phyloP scores from a whole-genome alignment of 140 eudicot genomes.

The Flaveria floridana region DNA sequence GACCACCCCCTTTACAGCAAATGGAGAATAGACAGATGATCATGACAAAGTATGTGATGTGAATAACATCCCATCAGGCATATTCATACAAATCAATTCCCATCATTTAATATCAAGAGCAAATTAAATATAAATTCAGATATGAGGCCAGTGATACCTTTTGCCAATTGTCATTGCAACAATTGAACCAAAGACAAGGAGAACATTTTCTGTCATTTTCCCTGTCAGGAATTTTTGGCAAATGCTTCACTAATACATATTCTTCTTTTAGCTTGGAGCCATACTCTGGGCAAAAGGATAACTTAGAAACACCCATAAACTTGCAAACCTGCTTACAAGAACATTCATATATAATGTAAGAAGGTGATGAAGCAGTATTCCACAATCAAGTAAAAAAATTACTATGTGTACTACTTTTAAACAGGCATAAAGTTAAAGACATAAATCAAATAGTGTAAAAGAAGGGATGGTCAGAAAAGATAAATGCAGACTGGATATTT shows the following conservation, averaged over 20 bases:
- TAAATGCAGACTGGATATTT: constrained; percentile 9
- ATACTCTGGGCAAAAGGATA: constrained; percentile 92
- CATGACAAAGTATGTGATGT: background rate
- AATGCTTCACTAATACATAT: constrained; percentile 83
- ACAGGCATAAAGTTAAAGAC: constrained; percentile 14
- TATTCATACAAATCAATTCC: constrained; percentile 3
- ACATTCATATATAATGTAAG: constrained; percentile 20
- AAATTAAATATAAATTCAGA: constrained; percentile 5
- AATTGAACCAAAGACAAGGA: constrained; percentile 67
- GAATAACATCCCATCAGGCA: background rate
- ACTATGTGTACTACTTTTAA: background rate
- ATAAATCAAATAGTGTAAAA: constrained; percentile 11
- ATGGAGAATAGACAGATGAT: background rate
- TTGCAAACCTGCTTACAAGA: constrained; percentile 67
- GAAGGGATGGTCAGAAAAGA: constrained; percentile 16
- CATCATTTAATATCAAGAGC: constrained; percentile 4
- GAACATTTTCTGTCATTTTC: constrained; percentile 64
- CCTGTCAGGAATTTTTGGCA: constrained; percentile 56
- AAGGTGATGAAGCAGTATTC: constrained; percentile 12
- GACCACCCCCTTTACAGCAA: background rate
- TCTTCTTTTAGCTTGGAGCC: constrained; percentile 98
- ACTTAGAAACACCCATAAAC: constrained; percentile 88
- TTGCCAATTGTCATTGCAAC: constrained; percentile 98
- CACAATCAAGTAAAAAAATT: constrained; percentile 4
- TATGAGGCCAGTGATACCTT: constrained; percentile 52